Percentiles rank a stretch among this genome's conserved stretches.
These are phyloP conservation scores for Stellera chamaejasme DNA, from an alignment of 345 rosid species.

Conservation along the genomic window DNA sequence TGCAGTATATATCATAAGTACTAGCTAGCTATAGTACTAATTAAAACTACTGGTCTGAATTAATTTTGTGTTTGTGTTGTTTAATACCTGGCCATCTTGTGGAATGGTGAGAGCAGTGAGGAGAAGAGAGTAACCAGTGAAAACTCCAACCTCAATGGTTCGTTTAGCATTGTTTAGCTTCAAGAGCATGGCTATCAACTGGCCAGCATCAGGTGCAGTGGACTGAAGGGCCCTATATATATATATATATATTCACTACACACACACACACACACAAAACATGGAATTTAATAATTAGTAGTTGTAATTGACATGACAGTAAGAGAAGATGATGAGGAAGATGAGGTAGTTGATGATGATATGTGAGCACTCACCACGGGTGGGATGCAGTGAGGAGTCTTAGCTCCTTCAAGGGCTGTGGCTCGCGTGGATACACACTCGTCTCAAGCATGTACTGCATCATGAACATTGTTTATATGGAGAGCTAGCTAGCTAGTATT, in stretches of 20 bases:
- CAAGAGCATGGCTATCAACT: conserved; percentile 49
- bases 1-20: no score
- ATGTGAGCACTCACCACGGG: conserved; percentile 25
- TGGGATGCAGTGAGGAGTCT: conserved; percentile 44
- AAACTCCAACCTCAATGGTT: conserved; percentile 70
- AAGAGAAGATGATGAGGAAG: no score
- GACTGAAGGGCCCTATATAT: conserved; percentile 34
- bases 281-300: no score
- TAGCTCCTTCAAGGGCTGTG: conserved; percentile 54
- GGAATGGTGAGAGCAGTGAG: conserved; percentile 76
- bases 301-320: no score
- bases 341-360: not conserved
- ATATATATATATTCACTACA: no score
- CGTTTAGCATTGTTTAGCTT: conserved; percentile 46
- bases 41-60: no score
- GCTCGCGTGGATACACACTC: conserved; percentile 65
- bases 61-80: no score
- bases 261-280: no score
- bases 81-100: conserved; percentile 48
- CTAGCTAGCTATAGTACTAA: no score
- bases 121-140: conserved; percentile 84
- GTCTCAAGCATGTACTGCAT: conserved; percentile 60
- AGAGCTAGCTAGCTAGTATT: no score
- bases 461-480: not conserved
- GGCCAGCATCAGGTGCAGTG: conserved; percentile 74